These are phyloP conservation scores for Sphaerosporella brunnea DNA, from an alignment of 495 filamentous ascomycete species.

Conservation along the genomic window DNA sequence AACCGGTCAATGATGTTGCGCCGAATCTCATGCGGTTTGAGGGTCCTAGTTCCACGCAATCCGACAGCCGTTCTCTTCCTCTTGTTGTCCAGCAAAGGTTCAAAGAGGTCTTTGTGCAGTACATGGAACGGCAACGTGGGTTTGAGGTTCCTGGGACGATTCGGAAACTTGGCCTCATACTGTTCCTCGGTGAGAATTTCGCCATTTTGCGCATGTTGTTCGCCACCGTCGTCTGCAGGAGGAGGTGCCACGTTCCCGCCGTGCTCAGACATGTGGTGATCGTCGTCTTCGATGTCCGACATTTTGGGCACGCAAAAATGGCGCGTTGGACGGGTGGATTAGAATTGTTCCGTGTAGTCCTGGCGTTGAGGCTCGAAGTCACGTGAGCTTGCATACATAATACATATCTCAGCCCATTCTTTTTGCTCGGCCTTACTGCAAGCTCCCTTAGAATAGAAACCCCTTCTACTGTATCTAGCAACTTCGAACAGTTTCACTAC, in stretches of 20 bases:
- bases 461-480: no score
- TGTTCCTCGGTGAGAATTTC: constrained; percentile 14
- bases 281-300: background rate
- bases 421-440: no score
- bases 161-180: constrained; percentile 40
- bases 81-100: constrained; percentile 68
- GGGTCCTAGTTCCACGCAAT: constrained; percentile 37
- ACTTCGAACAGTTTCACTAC: no score
- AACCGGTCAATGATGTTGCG: constrained; percentile 78
- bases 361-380: background rate
- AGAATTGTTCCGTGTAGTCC: background rate
- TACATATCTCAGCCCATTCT: no score
- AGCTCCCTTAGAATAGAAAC: no score
- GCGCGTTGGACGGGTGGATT: background rate
- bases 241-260: no score
- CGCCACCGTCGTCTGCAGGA: no score
- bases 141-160: constrained; percentile 63
- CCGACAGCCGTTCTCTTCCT: constrained; percentile 51
- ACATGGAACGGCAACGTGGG: constrained; percentile 69
- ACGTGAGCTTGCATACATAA: background rate
- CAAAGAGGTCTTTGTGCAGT: constrained; percentile 61
- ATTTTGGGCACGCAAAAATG: background rate
- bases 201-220: no score
- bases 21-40: constrained; percentile 65
- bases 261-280: no score